phyloP scores from a whole-genome alignment of 2,329 filamentous ascomycete genomes.

The Colletotrichum falcatum region DNA sequence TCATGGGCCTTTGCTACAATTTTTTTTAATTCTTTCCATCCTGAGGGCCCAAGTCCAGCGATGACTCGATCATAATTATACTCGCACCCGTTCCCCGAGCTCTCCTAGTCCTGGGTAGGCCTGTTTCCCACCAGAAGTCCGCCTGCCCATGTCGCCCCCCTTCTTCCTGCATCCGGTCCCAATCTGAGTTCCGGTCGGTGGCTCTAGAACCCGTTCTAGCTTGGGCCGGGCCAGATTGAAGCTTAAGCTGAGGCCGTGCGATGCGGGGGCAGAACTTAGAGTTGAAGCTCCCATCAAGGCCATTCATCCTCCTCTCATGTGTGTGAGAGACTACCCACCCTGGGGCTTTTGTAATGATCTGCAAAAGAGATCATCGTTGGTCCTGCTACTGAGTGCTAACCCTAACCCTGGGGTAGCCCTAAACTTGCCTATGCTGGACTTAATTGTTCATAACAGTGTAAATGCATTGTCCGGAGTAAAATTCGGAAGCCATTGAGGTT shows the following conservation, averaged over 20 bases:
- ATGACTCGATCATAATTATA: not conserved
- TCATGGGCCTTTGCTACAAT: conserved; percentile 4
- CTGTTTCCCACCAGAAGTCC: not conserved
- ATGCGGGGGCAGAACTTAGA: conserved; percentile 6
- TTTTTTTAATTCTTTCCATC: not conserved
- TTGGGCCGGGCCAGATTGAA: not conserved
- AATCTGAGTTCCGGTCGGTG: not conserved
- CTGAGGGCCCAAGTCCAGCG: too few species aligned
- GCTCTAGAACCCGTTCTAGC: not conserved
- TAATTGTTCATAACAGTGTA: not conserved
- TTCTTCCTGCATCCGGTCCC: not conserved
- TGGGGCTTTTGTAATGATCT: not conserved
- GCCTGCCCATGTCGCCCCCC: not conserved
- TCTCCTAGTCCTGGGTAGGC: not conserved
- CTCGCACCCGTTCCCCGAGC: not conserved
- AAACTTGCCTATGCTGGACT: not conserved
- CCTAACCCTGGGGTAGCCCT: too few species aligned
- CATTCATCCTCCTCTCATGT: not conserved
- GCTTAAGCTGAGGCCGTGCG: not conserved
- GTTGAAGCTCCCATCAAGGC: not conserved
- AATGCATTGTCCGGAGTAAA: too few species aligned
- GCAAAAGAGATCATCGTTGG: not conserved
- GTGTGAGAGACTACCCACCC: not conserved
- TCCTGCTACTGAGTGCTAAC: not conserved
- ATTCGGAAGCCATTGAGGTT: too few species aligned